Evolutionary conservation across 352 stramenopile species (phyloP).

Genomic region (Halophytophthora polymorphica): DNA sequence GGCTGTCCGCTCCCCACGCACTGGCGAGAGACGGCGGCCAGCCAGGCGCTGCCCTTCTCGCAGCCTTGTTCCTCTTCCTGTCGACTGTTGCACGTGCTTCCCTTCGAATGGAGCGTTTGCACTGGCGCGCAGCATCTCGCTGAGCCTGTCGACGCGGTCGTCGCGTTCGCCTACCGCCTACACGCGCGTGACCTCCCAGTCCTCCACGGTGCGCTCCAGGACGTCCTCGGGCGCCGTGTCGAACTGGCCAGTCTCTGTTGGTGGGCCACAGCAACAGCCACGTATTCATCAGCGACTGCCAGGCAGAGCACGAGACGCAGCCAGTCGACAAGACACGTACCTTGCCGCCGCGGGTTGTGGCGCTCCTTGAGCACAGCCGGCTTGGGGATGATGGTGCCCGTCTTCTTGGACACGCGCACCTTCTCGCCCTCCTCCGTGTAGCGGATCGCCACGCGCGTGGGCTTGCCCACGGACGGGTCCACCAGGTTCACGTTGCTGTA

Average conservation of each 20-base stretch:
- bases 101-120: too few species aligned
- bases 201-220: conserved; percentile 73
- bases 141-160: too few species aligned
- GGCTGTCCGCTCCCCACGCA: neutral
- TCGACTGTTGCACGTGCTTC: neutral
- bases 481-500: conserved; percentile 88
- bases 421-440: conserved; percentile 93
- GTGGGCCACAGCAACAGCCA: conserved; percentile 5
- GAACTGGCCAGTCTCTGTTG: conserved; percentile 71
- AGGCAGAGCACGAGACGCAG: neutral
- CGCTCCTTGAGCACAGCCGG: conserved; percentile 89
- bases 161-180: conserved; percentile 25
- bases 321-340: conserved; percentile 21
- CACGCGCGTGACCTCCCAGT: conserved; percentile 70
- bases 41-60: too few species aligned
- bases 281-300: conserved; percentile 6
- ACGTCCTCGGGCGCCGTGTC: conserved; percentile 78
- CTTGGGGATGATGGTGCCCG: conserved; percentile 94
- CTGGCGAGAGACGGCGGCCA: too few species aligned
- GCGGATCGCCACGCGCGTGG: conserved; percentile 73
- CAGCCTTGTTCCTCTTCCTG: neutral
- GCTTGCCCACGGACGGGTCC: conserved; percentile 76
- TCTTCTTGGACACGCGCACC: conserved; percentile 94
- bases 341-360: conserved; percentile 77
- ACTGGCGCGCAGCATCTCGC: too few species aligned